Evolutionary conservation across 2,329 filamentous ascomycete species (phyloP), one percentile per base, ranked within the genome.

Genomic region (Colletotrichum sidae): DNA sequence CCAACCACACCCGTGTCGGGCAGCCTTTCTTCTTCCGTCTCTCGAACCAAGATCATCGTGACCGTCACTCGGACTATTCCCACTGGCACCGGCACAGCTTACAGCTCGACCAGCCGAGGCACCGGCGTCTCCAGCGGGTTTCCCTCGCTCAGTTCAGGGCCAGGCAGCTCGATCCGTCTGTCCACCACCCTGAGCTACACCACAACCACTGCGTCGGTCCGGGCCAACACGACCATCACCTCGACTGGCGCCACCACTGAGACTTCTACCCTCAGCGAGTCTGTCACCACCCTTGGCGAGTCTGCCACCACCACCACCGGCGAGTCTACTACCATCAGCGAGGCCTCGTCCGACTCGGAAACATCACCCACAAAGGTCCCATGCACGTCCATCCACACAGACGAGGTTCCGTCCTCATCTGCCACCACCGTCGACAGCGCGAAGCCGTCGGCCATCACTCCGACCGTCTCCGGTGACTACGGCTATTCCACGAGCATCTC

Each of bases 171-270:
- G 11, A 59, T 67, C n/a, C 46, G 41, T 2, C 55, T 68, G 15
- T 68, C 67, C 1, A 53, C 65, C 12, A 52, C 47, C 2, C 47
- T 68, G 15, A 45, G 50, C 12, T 68, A 67, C 15, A 42, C 46
- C 7, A 67, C 64, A 1, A 64, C 63, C 4, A 51, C 56, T 6
- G 41, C 57, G 0, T 34, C 42, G 2, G 34, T 45, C 35, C 6
- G 17, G 9, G 13, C 51, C 37, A 41, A 10, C 13, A 25, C 35
- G 8, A 35, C 39, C 3, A 25, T 34, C 7, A 7, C 37, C 37
- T 8, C 46, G 3, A n/a, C 47, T 15, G 33, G 37, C 8, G 10
- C 17, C 37, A 39, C 34, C 44, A 12, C 35, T 25, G 15, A 8
- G 10, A 42, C 37, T 6, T 12, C 39, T 11, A 13, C 12, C 5